phyloP scores from a whole-genome alignment of 192 early-diverging fungal genomes.

The Coemansia sp. region DNA sequence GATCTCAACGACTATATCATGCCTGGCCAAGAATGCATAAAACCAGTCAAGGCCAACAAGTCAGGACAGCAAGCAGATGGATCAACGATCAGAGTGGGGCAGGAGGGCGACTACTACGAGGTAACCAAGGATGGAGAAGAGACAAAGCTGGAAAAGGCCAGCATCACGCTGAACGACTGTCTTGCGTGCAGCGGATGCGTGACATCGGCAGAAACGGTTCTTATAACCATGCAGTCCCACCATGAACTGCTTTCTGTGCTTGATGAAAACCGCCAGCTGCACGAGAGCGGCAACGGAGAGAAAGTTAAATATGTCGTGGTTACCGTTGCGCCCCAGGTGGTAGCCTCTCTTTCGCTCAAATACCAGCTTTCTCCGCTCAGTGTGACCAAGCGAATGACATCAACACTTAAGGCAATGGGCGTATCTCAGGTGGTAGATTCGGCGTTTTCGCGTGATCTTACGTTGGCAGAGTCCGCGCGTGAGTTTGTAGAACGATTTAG shows the following conservation, averaged over 20 bases:
- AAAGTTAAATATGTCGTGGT: slow-evolving; percentile 65
- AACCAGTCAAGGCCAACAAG: slow-evolving; percentile 84
- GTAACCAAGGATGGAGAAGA: slow-evolving; percentile 85
- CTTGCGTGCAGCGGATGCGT: slow-evolving; percentile 99
- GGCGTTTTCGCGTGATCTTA: slow-evolving; percentile 85
- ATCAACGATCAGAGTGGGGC: slow-evolving; percentile 72
- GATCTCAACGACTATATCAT: slow-evolving; percentile 98
- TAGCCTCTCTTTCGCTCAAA: slow-evolving; percentile 89
- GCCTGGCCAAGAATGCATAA: slow-evolving; percentile 97
- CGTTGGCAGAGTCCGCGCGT: slow-evolving; percentile 76
- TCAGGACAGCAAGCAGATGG: slow-evolving; percentile 55
- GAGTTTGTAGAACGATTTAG: slow-evolving; percentile 86
- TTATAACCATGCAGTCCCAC: slow-evolving; percentile 91
- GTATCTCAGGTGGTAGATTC: slow-evolving; percentile 88
- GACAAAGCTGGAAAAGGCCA: slow-evolving; percentile 81
- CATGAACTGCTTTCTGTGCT: slow-evolving; percentile 69
- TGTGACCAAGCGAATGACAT: slow-evolving; percentile 69
- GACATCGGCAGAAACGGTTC: slow-evolving; percentile 94
- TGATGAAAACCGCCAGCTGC: slow-evolving; percentile 42
- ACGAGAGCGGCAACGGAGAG: slow-evolving; percentile 15
- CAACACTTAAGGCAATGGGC: slow-evolving; percentile 79
- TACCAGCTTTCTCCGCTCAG: slow-evolving; percentile 69
- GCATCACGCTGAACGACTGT: slow-evolving; percentile 93
- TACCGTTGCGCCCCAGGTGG: slow-evolving; percentile 86
- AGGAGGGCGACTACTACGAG: slow-evolving; percentile 85